Base-by-base conservation (phyloP, 352 stramenopile species). In the Phytophthora palmivora region DNA sequence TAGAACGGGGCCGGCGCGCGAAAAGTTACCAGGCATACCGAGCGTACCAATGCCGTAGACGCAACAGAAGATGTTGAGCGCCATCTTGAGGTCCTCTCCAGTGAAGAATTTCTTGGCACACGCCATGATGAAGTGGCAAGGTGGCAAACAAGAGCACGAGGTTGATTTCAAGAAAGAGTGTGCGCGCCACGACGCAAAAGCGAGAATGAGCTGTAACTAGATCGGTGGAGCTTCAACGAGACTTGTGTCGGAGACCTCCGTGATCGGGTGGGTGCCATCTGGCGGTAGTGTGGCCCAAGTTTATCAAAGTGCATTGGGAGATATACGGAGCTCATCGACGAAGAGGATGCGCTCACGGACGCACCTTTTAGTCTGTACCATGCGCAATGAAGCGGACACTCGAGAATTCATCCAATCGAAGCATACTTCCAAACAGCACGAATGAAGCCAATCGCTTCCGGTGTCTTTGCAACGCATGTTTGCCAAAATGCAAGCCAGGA, bases 11-110 rank as follows among this genome's bases (percentile, higher is more conserved):
- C 56, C 56, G 16, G 56, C 36, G 30, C 56, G 56, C 26, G 56
- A 64, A 38, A 66, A 66, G 47, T 66, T 66, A 24, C 57, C 57
- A 12, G 58, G 49, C 58, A 67, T 67, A 41, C 58, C 58, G 16
- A 67, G 58, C n/a, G 58, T 61, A 28, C 58, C 58, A 37, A 67
- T 65, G 39, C 57, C 57, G 57, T 65, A 65, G 56, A 64, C 56
- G 46, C 56, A 64, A 47, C 56, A 64, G 34, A 67, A 67, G 42
- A 67, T 67, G 37, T 67, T 67, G 33, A 67, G 42, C 21, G 41
- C 46, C 26, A 67, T 60, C 58, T 67, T 67, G 33, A 66, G 47
- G 22, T 66, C 57, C 48, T 66, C 57, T 18, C 14, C 19, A 5
- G 57, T 59, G 47, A 59, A 18, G 48, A 59, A 54, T 33, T 54